A percentile compares a stretch with the other conserved stretches of the same genome.
Conservation (phyloP, 768 basidiomycete genomes). For the Boletellus ananiceps region DNA sequence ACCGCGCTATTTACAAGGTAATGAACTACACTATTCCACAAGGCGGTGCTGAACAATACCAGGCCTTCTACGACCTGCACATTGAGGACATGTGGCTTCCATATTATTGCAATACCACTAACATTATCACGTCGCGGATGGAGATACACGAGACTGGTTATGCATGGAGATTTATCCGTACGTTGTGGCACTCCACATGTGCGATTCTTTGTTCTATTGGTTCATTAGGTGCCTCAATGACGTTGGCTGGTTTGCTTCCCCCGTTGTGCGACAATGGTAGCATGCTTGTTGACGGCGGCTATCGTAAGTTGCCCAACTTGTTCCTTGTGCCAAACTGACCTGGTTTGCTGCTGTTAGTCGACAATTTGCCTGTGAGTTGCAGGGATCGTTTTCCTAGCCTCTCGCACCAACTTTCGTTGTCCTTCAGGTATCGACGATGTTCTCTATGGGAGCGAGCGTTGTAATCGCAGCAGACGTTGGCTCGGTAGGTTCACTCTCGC, state of each 20-base stretch:
- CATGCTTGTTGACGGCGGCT: conserved; percentile 87
- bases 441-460: conserved; percentile 81
- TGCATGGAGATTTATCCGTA: conserved; percentile 92
- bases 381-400: background rate
- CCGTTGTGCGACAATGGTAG: conserved; percentile 93
- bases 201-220: conserved; percentile 3
- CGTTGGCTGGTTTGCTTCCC: conserved; percentile 89
- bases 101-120: conserved; percentile 96
- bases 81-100: conserved; percentile 99
- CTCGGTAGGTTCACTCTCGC: conserved; percentile 49
- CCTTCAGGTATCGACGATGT: conserved; percentile 80
- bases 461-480: conserved; percentile 95
- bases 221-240: conserved; percentile 86
- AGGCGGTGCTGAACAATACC: conserved; percentile 9
- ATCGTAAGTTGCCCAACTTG: conserved; percentile 49
- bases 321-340: conserved; percentile 10
- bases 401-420: background rate
- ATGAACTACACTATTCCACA: background rate
- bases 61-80: conserved; percentile 91
- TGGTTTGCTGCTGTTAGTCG: conserved; percentile 45
- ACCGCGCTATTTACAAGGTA: conserved; percentile 91
- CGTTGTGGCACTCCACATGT: conserved; percentile 15
- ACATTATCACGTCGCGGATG: conserved; percentile 94
- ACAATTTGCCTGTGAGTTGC: conserved; percentile 76
- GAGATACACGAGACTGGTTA: conserved; percentile 98